Percentiles rank a stretch among this genome's conserved stretches.
Evolutionary conservation across 1,284 basidiomycete genomes (phyloP).

Genomic region (Porogramme epimiltina): DNA sequence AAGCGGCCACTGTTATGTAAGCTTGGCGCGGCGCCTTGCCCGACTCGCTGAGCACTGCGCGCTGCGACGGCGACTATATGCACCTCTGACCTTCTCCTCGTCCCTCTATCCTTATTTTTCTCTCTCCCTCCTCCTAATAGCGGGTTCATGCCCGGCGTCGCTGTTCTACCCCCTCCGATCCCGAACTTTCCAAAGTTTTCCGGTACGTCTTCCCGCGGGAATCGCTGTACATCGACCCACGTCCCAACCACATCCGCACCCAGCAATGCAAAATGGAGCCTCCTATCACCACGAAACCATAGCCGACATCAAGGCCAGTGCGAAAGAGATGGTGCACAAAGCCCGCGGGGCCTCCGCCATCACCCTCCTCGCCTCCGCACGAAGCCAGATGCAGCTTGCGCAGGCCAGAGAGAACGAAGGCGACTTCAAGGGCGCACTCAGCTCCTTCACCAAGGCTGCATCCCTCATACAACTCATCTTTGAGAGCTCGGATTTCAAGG

Average conservation of each 20-base stretch:
- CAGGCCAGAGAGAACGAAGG: constrained; percentile 53
- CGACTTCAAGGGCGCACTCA: constrained; percentile 61
- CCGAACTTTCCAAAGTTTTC: constrained; percentile 26
- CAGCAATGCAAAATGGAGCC: constrained; percentile 38
- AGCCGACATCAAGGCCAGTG: constrained; percentile 64
- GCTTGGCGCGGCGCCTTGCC: background rate
- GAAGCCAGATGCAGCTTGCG: constrained; percentile 52
- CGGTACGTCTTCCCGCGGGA: constrained; percentile 23
- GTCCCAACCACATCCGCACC: background rate
- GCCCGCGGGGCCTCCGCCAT: constrained; percentile 57
- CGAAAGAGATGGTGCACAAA: constrained; percentile 55
- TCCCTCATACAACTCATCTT: constrained; percentile 57
- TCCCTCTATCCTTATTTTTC: constrained; percentile 28
- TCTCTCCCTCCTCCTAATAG: background rate
- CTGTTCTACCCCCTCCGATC: constrained; percentile 34
- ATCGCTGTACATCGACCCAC: constrained; percentile 7
- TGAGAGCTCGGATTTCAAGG: constrained; percentile 57
- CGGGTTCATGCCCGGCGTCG: constrained; percentile 37
- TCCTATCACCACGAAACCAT: constrained; percentile 40
- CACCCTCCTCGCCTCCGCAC: constrained; percentile 61
- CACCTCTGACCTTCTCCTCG: constrained; percentile 7
- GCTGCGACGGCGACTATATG: background rate
- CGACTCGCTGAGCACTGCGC: background rate
- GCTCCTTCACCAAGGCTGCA: constrained; percentile 60
- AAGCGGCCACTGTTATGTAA: constrained; percentile 7